Conservation (phyloP, 495 filamentous ascomycete genomes). For the Aspergillus cavernicola region DNA sequence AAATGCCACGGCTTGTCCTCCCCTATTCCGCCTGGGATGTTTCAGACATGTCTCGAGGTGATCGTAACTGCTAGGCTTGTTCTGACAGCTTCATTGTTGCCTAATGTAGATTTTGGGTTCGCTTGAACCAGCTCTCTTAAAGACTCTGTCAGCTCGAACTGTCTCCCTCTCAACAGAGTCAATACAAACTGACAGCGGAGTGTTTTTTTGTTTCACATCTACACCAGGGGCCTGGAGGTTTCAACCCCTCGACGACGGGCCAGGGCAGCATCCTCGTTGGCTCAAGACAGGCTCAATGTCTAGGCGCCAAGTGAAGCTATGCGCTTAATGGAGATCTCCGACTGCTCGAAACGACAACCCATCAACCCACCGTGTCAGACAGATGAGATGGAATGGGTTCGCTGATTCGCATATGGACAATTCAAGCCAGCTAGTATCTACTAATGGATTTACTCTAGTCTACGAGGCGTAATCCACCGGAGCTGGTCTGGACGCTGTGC, state of each 20-base stretch:
- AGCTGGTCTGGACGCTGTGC: neutral
- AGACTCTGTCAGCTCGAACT: no score
- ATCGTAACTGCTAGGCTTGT: no score
- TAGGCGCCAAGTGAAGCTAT: conserved; percentile 8
- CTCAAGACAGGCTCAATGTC: neutral
- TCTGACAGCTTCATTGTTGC: neutral
- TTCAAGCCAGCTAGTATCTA: no score
- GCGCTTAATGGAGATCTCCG: conserved; percentile 11
- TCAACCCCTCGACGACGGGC: neutral
- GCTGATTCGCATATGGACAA: neutral
- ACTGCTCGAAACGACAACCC: conserved; percentile 6
- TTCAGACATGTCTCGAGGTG: no score
- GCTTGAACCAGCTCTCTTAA: no score
- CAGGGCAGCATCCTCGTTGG: conserved; percentile 1
- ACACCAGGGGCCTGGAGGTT: conserved; percentile 7
- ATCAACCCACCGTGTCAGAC: conserved; percentile 19
- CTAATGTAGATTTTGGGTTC: neutral
- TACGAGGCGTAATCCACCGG: no score
- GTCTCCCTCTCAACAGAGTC: no score
- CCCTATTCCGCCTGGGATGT: no score
- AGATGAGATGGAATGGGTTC: conserved; percentile 15
- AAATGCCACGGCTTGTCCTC: no score
- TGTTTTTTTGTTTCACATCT: neutral
- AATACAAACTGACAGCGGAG: neutral
- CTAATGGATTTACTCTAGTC: no score